Conservation (phyloP, 2,329 filamentous ascomycete genomes). For the Fusarium odoratissimum region DNA sequence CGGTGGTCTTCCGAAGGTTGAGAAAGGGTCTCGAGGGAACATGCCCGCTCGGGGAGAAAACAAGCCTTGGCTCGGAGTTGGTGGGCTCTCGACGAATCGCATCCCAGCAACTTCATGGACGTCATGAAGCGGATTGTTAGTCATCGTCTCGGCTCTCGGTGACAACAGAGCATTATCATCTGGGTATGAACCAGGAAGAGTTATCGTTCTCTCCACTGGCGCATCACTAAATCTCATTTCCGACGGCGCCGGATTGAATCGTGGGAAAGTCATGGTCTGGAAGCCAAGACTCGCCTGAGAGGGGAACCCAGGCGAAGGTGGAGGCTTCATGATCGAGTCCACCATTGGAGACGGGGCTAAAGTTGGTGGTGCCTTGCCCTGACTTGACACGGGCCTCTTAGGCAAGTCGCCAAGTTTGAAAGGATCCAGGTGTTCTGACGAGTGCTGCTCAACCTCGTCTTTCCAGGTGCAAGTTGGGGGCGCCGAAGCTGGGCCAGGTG, state of each 20-base stretch:
- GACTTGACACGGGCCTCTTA: slow-evolving; percentile 53
- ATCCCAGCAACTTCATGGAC: slow-evolving; percentile 58
- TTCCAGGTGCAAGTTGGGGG: slow-evolving; percentile 72
- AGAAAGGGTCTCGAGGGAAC: slow-evolving; percentile 66
- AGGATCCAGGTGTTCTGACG: slow-evolving; percentile 28
- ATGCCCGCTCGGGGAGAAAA: slow-evolving; percentile 65
- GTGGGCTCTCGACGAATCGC: slow-evolving; percentile 64
- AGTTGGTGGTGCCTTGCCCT: slow-evolving; percentile 20
- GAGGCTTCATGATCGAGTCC: slow-evolving; percentile 52
- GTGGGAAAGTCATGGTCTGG: slow-evolving; percentile 51
- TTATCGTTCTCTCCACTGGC: slow-evolving; percentile 51
- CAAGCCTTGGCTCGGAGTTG: slow-evolving; percentile 63
- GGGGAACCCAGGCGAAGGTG: slow-evolving; percentile 59
- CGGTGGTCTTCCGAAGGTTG: slow-evolving; percentile 62
- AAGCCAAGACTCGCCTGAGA: slow-evolving; percentile 56
- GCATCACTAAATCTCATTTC: slow-evolving; percentile 28
- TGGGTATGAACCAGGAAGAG: slow-evolving; percentile 50
- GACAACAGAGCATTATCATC: slow-evolving; percentile 73
- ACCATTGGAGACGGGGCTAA: slow-evolving; percentile 23
- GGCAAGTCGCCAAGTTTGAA: slow-evolving; percentile 44
- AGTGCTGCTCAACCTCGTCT: slow-evolving; percentile 57
- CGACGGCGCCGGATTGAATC: slow-evolving; percentile 32
- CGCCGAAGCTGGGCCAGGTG: slow-evolving; percentile 74
- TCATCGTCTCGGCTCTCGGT: slow-evolving; percentile 78
- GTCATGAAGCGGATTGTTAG: slow-evolving; percentile 71